Evolutionary conservation across 306 rosid species (phyloP).

Genomic region (Vicia faba): DNA sequence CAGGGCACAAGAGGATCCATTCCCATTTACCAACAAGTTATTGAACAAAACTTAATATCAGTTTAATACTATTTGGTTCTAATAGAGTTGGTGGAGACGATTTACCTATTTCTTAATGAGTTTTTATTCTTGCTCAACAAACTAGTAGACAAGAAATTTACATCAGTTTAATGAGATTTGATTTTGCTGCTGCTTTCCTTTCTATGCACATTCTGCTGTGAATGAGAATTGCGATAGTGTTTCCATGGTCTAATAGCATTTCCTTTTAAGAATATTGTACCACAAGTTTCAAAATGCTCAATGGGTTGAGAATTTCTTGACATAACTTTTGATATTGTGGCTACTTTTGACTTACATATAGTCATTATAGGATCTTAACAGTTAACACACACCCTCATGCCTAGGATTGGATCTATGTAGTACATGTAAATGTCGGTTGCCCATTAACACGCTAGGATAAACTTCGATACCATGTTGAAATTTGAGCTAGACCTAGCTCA

Average conservation of each 20-base stretch:
- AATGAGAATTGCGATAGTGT: background rate
- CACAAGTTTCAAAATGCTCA: background rate
- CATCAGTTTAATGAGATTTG: background rate
- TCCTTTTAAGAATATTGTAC: background rate
- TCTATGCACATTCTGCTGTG: background rate
- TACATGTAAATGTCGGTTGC: background rate
- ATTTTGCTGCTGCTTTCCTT: background rate
- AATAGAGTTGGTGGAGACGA: background rate
- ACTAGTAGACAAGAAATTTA: background rate
- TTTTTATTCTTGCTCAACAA: background rate
- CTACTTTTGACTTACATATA: background rate
- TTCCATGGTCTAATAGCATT: background rate
- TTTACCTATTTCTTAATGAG: background rate
- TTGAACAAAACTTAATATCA: background rate
- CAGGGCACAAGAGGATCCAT: background rate
- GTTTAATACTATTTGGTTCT: background rate
- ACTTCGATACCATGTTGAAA: background rate
- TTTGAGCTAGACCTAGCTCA: background rate
- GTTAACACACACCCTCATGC: background rate
- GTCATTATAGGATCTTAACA: background rate
- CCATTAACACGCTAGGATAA: background rate
- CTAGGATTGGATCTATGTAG: constrained; percentile 1
- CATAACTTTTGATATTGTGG: too few species aligned
- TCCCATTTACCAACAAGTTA: background rate
- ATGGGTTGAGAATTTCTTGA: background rate